Percentiles rank a stretch among this genome's conserved stretches.
Conservation (phyloP, 169 alveolate species). For the Plasmodium adleri region DNA sequence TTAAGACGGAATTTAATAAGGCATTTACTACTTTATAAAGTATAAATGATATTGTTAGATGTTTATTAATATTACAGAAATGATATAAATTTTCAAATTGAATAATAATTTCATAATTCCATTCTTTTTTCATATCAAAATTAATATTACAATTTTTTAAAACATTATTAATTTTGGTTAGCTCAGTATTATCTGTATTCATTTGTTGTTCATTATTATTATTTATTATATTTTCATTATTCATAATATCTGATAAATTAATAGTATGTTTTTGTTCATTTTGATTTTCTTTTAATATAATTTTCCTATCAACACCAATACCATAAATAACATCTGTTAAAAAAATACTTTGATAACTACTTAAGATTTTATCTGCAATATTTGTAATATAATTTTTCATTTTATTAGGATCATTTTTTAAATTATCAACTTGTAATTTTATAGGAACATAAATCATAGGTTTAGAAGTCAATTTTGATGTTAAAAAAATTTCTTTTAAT, state of each 20-base stretch:
- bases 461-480: constrained; percentile 85
- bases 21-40: constrained; percentile 63
- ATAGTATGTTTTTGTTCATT: constrained; percentile 8
- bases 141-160: constrained; percentile 21
- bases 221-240: constrained; percentile 34
- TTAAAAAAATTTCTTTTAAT: constrained; percentile 96
- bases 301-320: constrained; percentile 79
- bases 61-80: constrained; percentile 80
- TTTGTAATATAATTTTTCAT: constrained; percentile 78
- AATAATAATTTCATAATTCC: constrained; percentile 90
- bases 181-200: neutral
- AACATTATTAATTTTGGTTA: constrained; percentile 25
- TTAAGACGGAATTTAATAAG: constrained; percentile 57
- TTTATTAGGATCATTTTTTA: constrained; percentile 28
- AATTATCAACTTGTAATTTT: constrained; percentile 13
- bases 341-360: constrained; percentile 87
- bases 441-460: constrained; percentile 86
- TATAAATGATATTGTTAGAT: constrained; percentile 37
- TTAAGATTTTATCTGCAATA: constrained; percentile 90
- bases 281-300: constrained; percentile 33
- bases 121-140: constrained; percentile 74
- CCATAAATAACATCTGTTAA: constrained; percentile 91
- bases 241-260: constrained; percentile 14
- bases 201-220: neutral
- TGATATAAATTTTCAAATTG: constrained; percentile 88